Evolutionary conservation across 257 asterid species (phyloP).

Genomic region (Penstemon davidsonii): DNA sequence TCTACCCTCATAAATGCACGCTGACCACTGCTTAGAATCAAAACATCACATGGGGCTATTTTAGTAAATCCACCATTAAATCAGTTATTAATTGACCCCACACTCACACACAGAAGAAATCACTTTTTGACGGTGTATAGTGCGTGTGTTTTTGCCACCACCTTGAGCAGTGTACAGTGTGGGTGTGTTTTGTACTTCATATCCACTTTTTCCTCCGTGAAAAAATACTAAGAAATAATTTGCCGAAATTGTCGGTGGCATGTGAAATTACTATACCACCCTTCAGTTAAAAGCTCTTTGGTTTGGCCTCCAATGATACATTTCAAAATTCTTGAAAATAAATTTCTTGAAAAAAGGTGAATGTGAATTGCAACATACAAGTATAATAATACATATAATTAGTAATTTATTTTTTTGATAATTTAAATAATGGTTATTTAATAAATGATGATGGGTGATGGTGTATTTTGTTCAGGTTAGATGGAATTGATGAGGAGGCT

Average conservation of each 20-base stretch:
- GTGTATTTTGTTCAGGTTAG: slow-evolving; percentile 45
- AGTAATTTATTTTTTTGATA: background rate
- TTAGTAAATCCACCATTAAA: slow-evolving; percentile 17
- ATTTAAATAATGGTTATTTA: too few species aligned
- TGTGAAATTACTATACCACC: slow-evolving; percentile 36
- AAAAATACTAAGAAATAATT: background rate
- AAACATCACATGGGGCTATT: background rate
- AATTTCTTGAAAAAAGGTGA: background rate
- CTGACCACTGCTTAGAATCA: background rate
- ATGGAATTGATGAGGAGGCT: slow-evolving; percentile 42
- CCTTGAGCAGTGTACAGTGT: slow-evolving; percentile 15
- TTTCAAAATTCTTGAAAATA: slow-evolving; percentile 17
- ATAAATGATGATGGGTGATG: slow-evolving; percentile 3
- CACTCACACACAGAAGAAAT: background rate
- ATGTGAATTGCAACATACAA: background rate
- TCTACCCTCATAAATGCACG: slow-evolving; percentile 3
- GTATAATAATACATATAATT: background rate
- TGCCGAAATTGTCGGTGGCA: slow-evolving; percentile 49
- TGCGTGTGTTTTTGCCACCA: background rate
- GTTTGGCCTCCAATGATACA: slow-evolving; percentile 31
- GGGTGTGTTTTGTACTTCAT: slow-evolving; percentile 2
- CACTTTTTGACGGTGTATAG: slow-evolving; percentile 30
- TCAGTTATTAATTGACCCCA: slow-evolving; percentile 31
- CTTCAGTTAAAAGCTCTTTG: slow-evolving; percentile 22
- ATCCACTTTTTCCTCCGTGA: too few species aligned